A percentile compares a stretch with the other conserved stretches of the same genome.
These are phyloP conservation scores for Lophiotrema nucula DNA, from an alignment of 495 filamentous ascomycete genomes.

Conservation along the genomic window DNA sequence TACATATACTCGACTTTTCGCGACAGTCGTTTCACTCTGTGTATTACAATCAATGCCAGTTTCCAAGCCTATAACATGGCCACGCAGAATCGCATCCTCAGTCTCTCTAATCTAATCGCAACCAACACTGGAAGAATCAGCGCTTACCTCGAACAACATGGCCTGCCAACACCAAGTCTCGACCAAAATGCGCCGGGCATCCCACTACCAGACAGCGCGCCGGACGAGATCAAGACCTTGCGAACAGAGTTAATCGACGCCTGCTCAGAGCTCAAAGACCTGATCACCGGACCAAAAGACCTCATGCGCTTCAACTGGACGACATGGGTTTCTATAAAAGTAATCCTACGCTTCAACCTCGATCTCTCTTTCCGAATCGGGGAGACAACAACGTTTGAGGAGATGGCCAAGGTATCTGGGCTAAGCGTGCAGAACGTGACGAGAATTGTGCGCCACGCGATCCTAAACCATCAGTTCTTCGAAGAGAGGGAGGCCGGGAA, in stretches of 20 bases:
- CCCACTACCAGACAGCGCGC: slow-evolving; percentile 1
- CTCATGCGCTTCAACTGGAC: slow-evolving; percentile 3
- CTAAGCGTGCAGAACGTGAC: neutral
- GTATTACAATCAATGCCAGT: no score
- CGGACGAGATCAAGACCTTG: neutral
- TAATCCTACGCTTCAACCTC: slow-evolving; percentile 7
- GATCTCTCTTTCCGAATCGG: slow-evolving; percentile 1
- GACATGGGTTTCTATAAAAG: neutral
- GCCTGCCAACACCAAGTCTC: slow-evolving; percentile 2
- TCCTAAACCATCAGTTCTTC: slow-evolving; percentile 10
- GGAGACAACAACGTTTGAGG: neutral
- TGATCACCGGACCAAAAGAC: slow-evolving; percentile 6
- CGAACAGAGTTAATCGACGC: slow-evolving; percentile 3
- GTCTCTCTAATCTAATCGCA: neutral
- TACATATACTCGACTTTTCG: no score
- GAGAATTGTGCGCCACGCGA: slow-evolving; percentile 3
- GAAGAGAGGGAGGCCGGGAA: neutral
- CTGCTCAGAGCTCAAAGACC: slow-evolving; percentile 1
- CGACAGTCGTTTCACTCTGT: no score
- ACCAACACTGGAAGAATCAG: neutral
- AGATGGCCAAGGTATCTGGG: neutral
- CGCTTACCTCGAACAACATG: neutral
- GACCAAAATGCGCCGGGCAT: slow-evolving; percentile 1
- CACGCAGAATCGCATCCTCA: neutral
- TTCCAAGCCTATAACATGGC: no score